Conservation (phyloP, 2,329 filamentous ascomycete species). For the Fusarium fracticaudum region DNA sequence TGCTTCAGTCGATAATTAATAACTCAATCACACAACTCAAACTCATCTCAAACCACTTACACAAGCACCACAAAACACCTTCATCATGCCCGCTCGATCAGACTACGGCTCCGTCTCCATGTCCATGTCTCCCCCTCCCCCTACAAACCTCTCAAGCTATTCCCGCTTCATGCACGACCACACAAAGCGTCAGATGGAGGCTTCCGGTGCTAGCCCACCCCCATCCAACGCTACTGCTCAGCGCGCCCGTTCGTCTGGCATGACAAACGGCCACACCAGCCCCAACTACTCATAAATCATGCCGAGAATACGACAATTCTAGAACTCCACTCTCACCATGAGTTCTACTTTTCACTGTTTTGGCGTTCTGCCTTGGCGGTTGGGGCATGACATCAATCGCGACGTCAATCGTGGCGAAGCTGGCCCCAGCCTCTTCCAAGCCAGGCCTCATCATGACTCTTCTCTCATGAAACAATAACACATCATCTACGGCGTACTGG, state of each 20-base stretch:
- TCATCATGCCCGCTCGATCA: conserved; percentile 52
- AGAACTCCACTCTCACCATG: background rate
- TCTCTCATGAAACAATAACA: conserved; percentile 5
- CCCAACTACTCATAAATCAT: conserved; percentile 26
- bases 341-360: background rate
- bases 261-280: conserved; percentile 44
- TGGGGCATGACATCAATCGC: conserved; percentile 25
- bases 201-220: conserved; percentile 49
- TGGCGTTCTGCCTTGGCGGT: background rate
- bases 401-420: conserved; percentile 33
- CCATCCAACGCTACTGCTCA: conserved; percentile 20
- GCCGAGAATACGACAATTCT: background rate
- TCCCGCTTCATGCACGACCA: conserved; percentile 70
- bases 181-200: conserved; percentile 73
- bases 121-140: conserved; percentile 51
- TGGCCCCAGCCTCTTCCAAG: conserved; percentile 14
- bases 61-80: conserved; percentile 7
- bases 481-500: conserved; percentile 18
- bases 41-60: background rate
- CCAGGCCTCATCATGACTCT: background rate
- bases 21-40: background rate
- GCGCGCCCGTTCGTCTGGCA: conserved; percentile 23
- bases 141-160: conserved; percentile 64
- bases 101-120: conserved; percentile 51
- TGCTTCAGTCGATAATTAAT: background rate